Percentiles rank a stretch among this genome's conserved stretches.
phyloP scores from a whole-genome alignment of 345 rosid genomes.

The Eucalyptus pauciflora region DNA sequence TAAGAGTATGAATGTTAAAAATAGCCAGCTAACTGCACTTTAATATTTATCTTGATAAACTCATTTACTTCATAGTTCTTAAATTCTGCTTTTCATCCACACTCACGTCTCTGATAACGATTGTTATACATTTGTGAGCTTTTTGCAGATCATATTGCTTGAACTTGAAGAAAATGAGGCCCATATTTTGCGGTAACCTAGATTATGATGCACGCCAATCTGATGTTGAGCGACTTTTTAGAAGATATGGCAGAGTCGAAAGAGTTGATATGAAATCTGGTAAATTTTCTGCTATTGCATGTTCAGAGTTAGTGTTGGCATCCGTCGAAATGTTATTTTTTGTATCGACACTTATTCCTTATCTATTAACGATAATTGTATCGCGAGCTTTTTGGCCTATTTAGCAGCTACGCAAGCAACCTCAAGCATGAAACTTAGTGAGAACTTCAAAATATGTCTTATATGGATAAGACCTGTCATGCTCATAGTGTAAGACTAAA shows the following conservation, averaged over 20 bases:
- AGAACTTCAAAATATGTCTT: neutral
- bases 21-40: neutral
- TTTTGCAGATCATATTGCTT: neutral
- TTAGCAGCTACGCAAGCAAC: neutral
- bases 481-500: neutral
- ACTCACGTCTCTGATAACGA: neutral
- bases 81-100: neutral
- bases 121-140: neutral
- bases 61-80: neutral
- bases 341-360: neutral
- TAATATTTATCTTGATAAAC: neutral
- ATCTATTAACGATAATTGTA: neutral
- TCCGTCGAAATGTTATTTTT: neutral
- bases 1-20: neutral
- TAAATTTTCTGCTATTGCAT: slow-evolving; percentile 12
- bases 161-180: slow-evolving; percentile 35
- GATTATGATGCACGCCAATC: slow-evolving; percentile 88
- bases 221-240: slow-evolving; percentile 84
- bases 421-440: neutral
- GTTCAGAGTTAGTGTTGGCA: neutral
- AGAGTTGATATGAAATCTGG: slow-evolving; percentile 97
- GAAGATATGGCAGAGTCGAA: slow-evolving; percentile 74
- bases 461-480: neutral
- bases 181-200: slow-evolving; percentile 89
- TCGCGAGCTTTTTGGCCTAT: neutral